A percentile compares a stretch with the other conserved stretches of the same genome.
These are phyloP conservation scores for Trametes cingulata DNA, from an alignment of 768 basidiomycete genomes.

Conservation along the genomic window DNA sequence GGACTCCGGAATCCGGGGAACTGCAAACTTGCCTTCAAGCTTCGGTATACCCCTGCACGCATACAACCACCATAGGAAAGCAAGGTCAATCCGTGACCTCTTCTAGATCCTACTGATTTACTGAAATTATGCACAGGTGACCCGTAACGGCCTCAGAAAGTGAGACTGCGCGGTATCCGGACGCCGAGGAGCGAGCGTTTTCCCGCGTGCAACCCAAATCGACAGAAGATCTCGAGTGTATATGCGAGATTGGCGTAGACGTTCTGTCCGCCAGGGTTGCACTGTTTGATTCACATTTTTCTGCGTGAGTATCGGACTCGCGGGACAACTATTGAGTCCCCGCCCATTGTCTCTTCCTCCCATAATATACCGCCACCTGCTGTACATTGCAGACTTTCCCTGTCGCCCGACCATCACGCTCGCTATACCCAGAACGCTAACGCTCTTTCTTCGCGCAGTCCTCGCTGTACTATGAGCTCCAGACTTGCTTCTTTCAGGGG, in stretches of 20 bases:
- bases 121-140: too few species aligned
- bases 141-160: too few species aligned
- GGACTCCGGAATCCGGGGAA: not conserved
- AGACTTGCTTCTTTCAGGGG: constrained; percentile 79
- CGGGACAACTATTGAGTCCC: not conserved
- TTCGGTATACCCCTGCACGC: too few species aligned
- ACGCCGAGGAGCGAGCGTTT: constrained; percentile 1
- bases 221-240: not conserved
- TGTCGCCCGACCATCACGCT: not conserved
- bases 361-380: not conserved
- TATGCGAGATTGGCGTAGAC: constrained; percentile 14
- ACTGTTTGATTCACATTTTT: not conserved
- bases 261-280: not conserved
- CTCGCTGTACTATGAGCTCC: constrained; percentile 37
- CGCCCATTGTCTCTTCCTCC: not conserved
- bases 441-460: constrained; percentile 5
- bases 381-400: not conserved
- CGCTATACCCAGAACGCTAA: not conserved
- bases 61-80: too few species aligned
- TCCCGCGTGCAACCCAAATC: constrained; percentile 9
- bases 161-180: not conserved
- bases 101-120: too few species aligned
- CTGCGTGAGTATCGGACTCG: constrained; percentile 7
- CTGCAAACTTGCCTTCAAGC: too few species aligned
- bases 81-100: too few species aligned